Evolutionary conservation across 1,139 yeast species (phyloP).

Genomic region (Kodamaea anthophila): DNA sequence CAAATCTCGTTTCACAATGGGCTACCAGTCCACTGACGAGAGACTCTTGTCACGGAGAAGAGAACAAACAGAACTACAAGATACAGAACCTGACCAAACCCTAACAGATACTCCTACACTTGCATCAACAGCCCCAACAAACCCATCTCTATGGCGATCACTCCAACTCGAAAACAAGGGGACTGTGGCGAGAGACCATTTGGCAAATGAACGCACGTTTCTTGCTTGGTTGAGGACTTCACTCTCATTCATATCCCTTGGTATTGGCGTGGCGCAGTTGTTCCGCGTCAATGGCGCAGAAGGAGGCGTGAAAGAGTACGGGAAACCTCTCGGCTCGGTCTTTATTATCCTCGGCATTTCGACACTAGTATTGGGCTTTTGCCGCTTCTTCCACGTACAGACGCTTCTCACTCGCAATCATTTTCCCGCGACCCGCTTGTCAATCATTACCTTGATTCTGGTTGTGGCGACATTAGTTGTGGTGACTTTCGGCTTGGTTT

Average conservation of each 20-base stretch:
- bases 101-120: no score
- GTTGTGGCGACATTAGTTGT: slow-evolving; percentile 22
- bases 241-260: slow-evolving; percentile 36
- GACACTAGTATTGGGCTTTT: slow-evolving; percentile 28
- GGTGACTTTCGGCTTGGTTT: slow-evolving; percentile 13
- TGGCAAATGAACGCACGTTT: slow-evolving; percentile 76
- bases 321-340: slow-evolving; percentile 32
- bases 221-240: slow-evolving; percentile 72
- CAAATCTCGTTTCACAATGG: no score
- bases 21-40: slow-evolving; percentile 4
- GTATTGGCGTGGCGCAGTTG: slow-evolving; percentile 39
- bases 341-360: slow-evolving; percentile 32
- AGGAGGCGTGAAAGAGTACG: slow-evolving; percentile 17
- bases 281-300: slow-evolving; percentile 26
- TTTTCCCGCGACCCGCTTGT: slow-evolving; percentile 39
- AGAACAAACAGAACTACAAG: no score
- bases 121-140: no score
- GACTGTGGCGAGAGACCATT: slow-evolving; percentile 47
- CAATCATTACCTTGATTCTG: slow-evolving; percentile 24
- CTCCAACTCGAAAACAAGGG: slow-evolving; percentile 30
- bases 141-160: no score
- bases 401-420: slow-evolving; percentile 33
- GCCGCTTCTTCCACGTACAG: slow-evolving; percentile 38
- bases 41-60: no score
- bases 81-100: no score